Percentiles rank a stretch among this genome's conserved stretches.
Conservation (phyloP, 768 basidiomycete species). For the Tricholoma sp. region DNA sequence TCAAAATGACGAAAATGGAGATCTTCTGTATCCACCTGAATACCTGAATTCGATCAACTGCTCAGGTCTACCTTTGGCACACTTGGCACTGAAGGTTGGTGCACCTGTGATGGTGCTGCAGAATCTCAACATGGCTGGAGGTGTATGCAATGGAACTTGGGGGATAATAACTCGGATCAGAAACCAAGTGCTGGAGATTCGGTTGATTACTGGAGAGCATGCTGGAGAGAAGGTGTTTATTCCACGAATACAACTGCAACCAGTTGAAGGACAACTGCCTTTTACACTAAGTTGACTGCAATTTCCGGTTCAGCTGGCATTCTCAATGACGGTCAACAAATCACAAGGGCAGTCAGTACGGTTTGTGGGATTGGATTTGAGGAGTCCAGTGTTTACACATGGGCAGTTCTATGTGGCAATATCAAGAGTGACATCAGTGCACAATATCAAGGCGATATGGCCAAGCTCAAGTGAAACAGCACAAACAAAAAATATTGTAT, state of each 20-base stretch:
- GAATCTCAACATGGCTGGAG: no score
- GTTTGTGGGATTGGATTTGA: neutral
- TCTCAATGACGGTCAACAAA: neutral
- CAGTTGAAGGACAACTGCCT: neutral
- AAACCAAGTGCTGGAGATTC: no score
- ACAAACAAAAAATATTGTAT: neutral
- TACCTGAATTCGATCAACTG: no score
- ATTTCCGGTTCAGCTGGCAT: neutral
- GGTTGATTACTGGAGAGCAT: no score
- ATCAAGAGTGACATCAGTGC: neutral
- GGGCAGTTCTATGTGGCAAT: neutral
- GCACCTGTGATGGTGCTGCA: no score
- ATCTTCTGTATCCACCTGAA: no score
- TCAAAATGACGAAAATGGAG: no score
- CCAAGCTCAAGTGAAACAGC: neutral
- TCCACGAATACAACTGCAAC: neutral
- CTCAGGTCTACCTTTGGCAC: no score
- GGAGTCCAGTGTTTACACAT: neutral
- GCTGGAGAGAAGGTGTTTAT: neutral
- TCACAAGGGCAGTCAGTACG: neutral
- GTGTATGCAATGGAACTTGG: no score
- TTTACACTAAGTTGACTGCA: neutral
- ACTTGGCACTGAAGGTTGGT: no score
- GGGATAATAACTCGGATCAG: no score
- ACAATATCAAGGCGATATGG: neutral